Evolutionary conservation across 148 eudicot genomes (phyloP).

Genomic region (Rhododendron kiyosumense): DNA sequence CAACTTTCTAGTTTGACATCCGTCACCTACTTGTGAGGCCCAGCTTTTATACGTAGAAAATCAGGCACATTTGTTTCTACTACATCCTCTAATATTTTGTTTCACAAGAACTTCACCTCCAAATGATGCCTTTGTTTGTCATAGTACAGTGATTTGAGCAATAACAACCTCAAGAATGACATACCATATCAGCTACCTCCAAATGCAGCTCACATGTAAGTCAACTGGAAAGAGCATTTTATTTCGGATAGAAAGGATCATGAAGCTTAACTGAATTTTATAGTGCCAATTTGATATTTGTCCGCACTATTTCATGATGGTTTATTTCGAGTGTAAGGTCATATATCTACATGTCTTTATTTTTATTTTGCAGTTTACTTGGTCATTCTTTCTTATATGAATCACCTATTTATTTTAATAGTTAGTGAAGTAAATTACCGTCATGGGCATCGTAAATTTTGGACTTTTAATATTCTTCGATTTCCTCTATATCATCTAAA

Average conservation of each 20-base stretch:
- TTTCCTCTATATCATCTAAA: neutral
- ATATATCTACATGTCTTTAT: neutral
- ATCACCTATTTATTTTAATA: neutral
- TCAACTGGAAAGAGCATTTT: slow-evolving; percentile 9
- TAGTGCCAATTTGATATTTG: neutral
- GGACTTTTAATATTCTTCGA: neutral
- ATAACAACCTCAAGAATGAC: slow-evolving; percentile 49
- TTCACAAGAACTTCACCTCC: slow-evolving; percentile 2
- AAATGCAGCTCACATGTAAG: slow-evolving; percentile 45
- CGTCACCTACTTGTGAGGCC: slow-evolving; percentile 58
- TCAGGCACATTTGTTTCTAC: neutral
- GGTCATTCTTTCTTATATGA: neutral
- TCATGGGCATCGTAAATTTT: neutral
- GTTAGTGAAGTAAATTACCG: neutral
- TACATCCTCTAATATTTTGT: neutral
- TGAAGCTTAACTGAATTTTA: neutral
- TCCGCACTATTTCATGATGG: neutral
- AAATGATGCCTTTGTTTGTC: slow-evolving; percentile 18
- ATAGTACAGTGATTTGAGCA: slow-evolving; percentile 56
- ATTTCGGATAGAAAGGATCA: neutral
- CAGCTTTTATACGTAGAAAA: neutral
- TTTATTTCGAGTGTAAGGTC: neutral
- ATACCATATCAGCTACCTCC: slow-evolving; percentile 77
- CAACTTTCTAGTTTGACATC: slow-evolving; percentile 47
- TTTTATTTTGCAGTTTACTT: neutral